Evolutionary conservation across 352 stramenopile species (phyloP), one percentile per base, ranked within the genome.

Genomic region (Phytophthora lateralis): DNA sequence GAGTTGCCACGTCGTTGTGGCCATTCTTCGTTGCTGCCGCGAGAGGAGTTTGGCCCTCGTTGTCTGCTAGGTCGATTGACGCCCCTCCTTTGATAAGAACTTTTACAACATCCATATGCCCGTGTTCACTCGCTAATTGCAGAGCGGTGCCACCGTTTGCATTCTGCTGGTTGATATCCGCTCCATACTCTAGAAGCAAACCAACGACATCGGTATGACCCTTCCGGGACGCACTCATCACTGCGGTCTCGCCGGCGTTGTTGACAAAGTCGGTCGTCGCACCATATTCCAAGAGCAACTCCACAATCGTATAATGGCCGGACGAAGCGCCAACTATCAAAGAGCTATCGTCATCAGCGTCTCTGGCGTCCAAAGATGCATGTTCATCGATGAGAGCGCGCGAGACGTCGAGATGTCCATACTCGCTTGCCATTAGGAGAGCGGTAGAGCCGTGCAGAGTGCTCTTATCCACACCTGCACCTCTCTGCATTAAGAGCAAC

Each of bases 161-260:
- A 5, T 34, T 20, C 20, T 60, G 32, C 15, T 37, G 11, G 29
- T 48, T 30, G 17, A 59, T 18, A 5, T 39, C 27, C 20, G 38
- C 51, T 37, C 50, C 24, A 15, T 48, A 29, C 12, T 57, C 24
- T 6, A 57, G 10, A 4, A 57, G 35, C n/a, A 57, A 10, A 17
- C 18, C 6, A 14, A 54, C 30, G 1, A 43, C 38, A 1, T 42
- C 37, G 7, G 24, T 10, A 6, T 39, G 39, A 17, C 50, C 37
- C 20, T 7, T 26, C 11, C 8, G 3, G 2, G 37, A 21, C 6
- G 50, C 50, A 30, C n/a, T 17, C 34, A 20, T 47, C 6, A 57
- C 26, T 8, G 51, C 37, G 27, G 51, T 59, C 38, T 39, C 41
- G 11, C 51, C 51, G 20, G 41, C 18, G 14, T 59, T 34, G 27